Evolutionary conservation across 2,329 filamentous ascomycete species (phyloP).

Genomic region (Hymenoscyphus repandus): DNA sequence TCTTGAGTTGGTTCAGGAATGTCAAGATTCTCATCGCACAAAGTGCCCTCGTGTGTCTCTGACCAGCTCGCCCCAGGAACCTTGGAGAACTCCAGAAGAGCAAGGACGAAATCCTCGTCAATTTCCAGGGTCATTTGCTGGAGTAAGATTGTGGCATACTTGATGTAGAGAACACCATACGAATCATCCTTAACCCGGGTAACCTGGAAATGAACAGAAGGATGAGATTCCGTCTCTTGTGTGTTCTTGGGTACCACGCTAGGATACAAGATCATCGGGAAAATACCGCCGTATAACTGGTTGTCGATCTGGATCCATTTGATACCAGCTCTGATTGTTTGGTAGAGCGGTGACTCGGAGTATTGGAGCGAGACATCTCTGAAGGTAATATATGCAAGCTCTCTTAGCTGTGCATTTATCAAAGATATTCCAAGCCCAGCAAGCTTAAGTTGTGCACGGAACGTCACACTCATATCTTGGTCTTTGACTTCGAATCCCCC

Average conservation of each 20-base stretch:
- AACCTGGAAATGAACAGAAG: conserved; percentile 85
- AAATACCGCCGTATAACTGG: conserved; percentile 95
- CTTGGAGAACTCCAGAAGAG: conserved; percentile 89
- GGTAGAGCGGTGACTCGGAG: conserved; percentile 87
- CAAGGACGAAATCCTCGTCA: conserved; percentile 97
- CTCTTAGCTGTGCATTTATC: conserved; percentile 85
- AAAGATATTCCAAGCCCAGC: conserved; percentile 90
- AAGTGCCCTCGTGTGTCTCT: conserved; percentile 67
- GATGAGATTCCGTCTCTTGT: conserved; percentile 89
- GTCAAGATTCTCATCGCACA: conserved; percentile 85
- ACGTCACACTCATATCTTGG: conserved; percentile 79
- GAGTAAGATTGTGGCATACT: conserved; percentile 88
- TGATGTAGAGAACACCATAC: conserved; percentile 96
- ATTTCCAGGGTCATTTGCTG: conserved; percentile 98
- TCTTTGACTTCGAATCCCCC: conserved; percentile 92
- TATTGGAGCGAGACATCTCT: conserved; percentile 87
- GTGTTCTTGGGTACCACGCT: conserved; percentile 97
- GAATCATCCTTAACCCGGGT: conserved; percentile 97
- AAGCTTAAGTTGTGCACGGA: conserved; percentile 82
- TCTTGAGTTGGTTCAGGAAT: conserved; percentile 87
- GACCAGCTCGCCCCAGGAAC: conserved; percentile 86
- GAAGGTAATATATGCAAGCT: conserved; percentile 90
- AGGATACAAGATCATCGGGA: conserved; percentile 94
- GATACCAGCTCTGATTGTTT: conserved; percentile 82
- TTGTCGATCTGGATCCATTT: conserved; percentile 99